Evolutionary conservation across 345 rosid species (phyloP), one percentile per base, ranked within the genome.

Genomic region (Erysimum cheiranthoides): DNA sequence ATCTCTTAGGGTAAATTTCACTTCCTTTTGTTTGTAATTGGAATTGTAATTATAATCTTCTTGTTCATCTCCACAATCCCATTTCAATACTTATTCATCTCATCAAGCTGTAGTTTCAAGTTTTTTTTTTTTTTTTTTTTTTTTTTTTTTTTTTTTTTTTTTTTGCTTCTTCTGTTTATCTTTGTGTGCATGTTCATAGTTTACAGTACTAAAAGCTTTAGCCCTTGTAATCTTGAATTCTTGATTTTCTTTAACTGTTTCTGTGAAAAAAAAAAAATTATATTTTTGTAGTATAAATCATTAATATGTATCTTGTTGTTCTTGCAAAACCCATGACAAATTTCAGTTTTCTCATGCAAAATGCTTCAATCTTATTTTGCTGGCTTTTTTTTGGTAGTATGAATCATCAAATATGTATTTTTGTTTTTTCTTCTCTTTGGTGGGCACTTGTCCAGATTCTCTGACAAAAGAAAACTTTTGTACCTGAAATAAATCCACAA

Each of bases 1-100:
- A 6, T 50, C 34, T 40, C 25, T 69, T 54, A 52, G 27, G 73
- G 80, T 76, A 76, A 61, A 11, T 31, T 35, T 52, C 16, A 52
- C 58, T 3, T 61, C 27, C 27, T 66, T 25, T 61, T 27, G 17
- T 49, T 67, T 59, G 36, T 36, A 10, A 43, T 52, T 40, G 27
- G 4, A 40, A 40, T 4, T 25, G 21, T 50, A 39, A 39, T 51
- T 12, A 35, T 35, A 34, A 35, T 65, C 18, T 34, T 65, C 53
- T 36, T 49, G 51, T 61, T 30, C 53, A 61, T 54, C 1, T 10
- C 2, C 4, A 53, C 2, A 53, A 49, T 49, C 0, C 54, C 12
- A 25, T 54, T 30, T 21, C 9, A 1, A 10, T 28, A 53, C 72
- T 27, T 10, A n/a, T 42, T 63, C 35, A 56, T 57, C 36, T 47